Percentiles rank a stretch among this genome's conserved stretches.
Conservation (phyloP, 2,329 filamentous ascomycete species). For the Emergomyces pasteurianus region DNA sequence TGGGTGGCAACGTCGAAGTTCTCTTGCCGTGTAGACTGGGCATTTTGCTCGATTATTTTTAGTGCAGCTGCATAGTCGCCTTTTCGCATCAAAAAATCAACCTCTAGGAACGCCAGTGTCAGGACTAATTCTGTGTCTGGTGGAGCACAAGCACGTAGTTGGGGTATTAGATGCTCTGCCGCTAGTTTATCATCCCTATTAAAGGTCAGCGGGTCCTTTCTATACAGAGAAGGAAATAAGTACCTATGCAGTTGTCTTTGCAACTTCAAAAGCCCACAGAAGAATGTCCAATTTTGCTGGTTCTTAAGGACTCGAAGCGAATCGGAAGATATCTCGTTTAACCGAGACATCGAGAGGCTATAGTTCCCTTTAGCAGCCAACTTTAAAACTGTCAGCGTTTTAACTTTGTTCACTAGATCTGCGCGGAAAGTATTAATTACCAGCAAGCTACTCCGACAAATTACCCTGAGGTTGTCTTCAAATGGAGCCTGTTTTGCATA, state of each 20-base stretch:
- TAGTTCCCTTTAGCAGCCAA: constrained; percentile 58
- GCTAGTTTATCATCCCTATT: constrained; percentile 44
- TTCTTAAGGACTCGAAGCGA: constrained; percentile 62
- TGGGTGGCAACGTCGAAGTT: constrained; percentile 55
- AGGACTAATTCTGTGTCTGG: constrained; percentile 49
- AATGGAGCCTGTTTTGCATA: constrained; percentile 53
- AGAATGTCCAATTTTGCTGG: constrained; percentile 45
- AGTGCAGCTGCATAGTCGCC: constrained; percentile 44
- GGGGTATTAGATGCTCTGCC: constrained; percentile 45
- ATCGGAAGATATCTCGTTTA: constrained; percentile 50
- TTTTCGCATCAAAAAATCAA: constrained; percentile 46
- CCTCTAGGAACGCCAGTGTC: constrained; percentile 46
- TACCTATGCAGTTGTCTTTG: constrained; percentile 32
- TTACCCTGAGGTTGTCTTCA: constrained; percentile 68
- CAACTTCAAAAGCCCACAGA: constrained; percentile 32
- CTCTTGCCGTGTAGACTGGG: constrained; percentile 40
- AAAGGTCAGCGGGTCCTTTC: neutral
- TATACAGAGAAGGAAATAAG: neutral
- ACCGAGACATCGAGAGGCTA: constrained; percentile 49
- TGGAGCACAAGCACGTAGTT: constrained; percentile 42
- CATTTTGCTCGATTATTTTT: constrained; percentile 40
- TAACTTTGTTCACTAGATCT: constrained; percentile 5
- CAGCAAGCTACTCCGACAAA: constrained; percentile 57
- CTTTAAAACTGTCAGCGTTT: constrained; percentile 14
- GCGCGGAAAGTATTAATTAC: constrained; percentile 20